A percentile compares a stretch with the other conserved stretches of the same genome.
Conservation (phyloP, 2,329 filamentous ascomycete species). For the Cytospora schulzeri region DNA sequence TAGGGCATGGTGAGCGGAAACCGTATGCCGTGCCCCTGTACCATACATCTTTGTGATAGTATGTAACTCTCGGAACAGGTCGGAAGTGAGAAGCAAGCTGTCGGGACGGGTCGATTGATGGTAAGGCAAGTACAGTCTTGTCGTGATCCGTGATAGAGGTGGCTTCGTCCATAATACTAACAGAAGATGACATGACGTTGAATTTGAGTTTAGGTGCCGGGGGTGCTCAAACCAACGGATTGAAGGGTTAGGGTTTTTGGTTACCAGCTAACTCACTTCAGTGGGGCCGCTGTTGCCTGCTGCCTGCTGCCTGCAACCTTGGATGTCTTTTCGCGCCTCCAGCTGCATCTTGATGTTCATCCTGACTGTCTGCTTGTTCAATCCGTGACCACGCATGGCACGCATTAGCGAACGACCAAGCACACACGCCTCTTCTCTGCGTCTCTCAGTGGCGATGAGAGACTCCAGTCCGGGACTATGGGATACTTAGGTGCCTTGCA, state of each 20-base stretch:
- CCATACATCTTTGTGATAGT: not conserved
- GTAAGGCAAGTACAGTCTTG: no score
- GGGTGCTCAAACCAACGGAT: no score
- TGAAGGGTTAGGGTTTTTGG: not conserved
- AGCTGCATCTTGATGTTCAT: not conserved
- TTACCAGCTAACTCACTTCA: not conserved
- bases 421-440: no score
- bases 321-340: not conserved
- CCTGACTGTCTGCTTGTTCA: not conserved
- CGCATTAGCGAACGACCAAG: not conserved
- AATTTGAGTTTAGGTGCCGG: not conserved
- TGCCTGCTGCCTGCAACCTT: slow-evolving; percentile 5
- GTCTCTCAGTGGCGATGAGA: not conserved
- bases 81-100: no score
- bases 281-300: not conserved
- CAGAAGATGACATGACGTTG: not conserved
- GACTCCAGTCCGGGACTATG: not conserved
- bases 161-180: not conserved
- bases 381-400: not conserved
- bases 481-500: not conserved
- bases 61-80: not conserved
- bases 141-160: no score
- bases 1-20: not conserved
- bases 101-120: no score
- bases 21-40: not conserved